Percentiles rank a stretch among this genome's conserved stretches.
phyloP scores from a whole-genome alignment of 345 rosid genomes.

The Jatropha curcas region DNA sequence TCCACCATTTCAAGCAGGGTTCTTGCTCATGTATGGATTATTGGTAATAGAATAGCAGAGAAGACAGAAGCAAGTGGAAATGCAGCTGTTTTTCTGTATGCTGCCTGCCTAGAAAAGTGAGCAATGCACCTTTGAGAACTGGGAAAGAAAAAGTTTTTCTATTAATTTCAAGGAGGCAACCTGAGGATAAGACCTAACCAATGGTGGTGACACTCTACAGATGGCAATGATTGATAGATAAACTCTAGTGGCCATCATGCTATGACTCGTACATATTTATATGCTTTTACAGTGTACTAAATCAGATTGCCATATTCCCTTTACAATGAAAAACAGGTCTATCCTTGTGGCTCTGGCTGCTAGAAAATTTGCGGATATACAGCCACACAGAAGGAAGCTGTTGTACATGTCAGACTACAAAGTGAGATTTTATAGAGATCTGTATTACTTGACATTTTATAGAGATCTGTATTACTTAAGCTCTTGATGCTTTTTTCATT shows the following conservation, averaged over 20 bases:
- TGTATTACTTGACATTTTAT: too few relatives aligned
- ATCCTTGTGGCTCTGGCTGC: background rate
- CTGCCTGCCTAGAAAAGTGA: background rate
- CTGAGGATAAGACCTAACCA: background rate
- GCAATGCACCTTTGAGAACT: background rate
- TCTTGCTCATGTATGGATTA: slow-evolving; percentile 49
- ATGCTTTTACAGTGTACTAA: background rate
- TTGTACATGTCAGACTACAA: background rate
- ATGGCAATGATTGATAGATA: background rate
- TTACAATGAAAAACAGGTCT: background rate
- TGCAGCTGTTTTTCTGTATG: background rate
- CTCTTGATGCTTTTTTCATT: background rate
- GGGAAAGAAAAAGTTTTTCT: background rate
- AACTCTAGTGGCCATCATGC: background rate
- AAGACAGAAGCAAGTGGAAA: too few relatives aligned
- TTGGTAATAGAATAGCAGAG: slow-evolving; percentile 35
- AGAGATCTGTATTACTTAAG: background rate
- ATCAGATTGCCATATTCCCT: background rate
- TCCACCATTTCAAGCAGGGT: slow-evolving; percentile 51
- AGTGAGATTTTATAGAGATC: background rate
- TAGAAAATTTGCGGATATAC: background rate
- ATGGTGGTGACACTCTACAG: too few relatives aligned
- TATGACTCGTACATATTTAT: background rate
- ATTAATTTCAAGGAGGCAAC: too few relatives aligned
- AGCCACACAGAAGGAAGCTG: background rate